Percentiles rank a stretch among this genome's conserved stretches.
phyloP scores from a whole-genome alignment of 2,329 filamentous ascomycete genomes.

The Diaporthe vexans region DNA sequence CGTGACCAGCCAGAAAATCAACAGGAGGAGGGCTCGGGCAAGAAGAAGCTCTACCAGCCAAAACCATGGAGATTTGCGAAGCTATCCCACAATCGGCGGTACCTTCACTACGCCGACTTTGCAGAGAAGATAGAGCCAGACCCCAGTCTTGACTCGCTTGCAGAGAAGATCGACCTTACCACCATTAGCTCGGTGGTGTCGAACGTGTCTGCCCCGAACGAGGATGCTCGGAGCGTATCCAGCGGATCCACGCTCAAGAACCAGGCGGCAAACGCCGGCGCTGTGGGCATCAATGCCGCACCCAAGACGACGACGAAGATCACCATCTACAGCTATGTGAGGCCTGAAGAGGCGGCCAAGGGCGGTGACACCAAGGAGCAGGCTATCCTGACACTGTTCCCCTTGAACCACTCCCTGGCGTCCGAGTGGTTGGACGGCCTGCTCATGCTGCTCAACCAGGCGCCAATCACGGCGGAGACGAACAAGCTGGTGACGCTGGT shows the following conservation, averaged over 20 bases:
- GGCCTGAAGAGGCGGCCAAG: constrained; percentile 55
- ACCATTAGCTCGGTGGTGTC: constrained; percentile 94
- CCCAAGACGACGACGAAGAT: constrained; percentile 81
- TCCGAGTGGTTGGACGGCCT: constrained; percentile 98
- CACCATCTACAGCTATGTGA: constrained; percentile 84
- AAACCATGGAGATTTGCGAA: constrained; percentile 85
- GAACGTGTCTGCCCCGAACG: constrained; percentile 81
- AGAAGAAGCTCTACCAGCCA: constrained; percentile 59
- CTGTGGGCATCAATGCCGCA: constrained; percentile 34
- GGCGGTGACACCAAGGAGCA: constrained; percentile 70
- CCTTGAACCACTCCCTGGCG: constrained; percentile 83
- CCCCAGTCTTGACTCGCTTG: constrained; percentile 80
- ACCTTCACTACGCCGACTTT: constrained; percentile 92
- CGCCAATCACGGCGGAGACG: constrained; percentile 97
- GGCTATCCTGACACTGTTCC: constrained; percentile 85
- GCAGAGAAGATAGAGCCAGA: constrained; percentile 72
- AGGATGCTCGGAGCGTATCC: constrained; percentile 61
- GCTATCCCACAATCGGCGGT: constrained; percentile 91
- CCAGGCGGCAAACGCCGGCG: constrained; percentile 40
- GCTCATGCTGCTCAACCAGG: constrained; percentile 93
- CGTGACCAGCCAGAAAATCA: constrained; percentile 54
- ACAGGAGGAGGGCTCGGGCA: constrained; percentile 58
- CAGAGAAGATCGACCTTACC: constrained; percentile 87
- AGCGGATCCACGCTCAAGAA: constrained; percentile 60
- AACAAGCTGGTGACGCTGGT: constrained; percentile 90